These are phyloP conservation scores for Dioscorea alata DNA, from an alignment of 106 monocot species.

Conservation along the genomic window DNA sequence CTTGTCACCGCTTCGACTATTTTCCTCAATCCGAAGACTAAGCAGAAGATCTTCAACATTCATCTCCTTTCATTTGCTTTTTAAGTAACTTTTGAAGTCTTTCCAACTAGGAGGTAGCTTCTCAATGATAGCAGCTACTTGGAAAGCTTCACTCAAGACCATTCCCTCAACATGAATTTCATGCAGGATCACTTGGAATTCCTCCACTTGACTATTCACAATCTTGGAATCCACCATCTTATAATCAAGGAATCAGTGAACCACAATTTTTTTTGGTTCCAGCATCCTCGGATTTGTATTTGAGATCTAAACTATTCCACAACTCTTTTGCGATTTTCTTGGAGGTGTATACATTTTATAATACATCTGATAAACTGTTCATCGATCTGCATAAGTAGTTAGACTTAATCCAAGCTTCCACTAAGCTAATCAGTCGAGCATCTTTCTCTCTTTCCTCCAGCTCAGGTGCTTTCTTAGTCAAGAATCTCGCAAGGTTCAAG, in stretches of 20 bases:
- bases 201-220: slow-evolving; percentile 1
- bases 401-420: background rate
- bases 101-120: slow-evolving; percentile 7
- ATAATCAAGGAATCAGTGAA: slow-evolving; percentile 1
- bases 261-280: slow-evolving; percentile 5
- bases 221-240: slow-evolving; percentile 2
- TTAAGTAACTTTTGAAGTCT: slow-evolving; percentile 8
- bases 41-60: background rate
- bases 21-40: too few relatives aligned
- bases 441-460: background rate
- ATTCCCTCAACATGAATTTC: slow-evolving; percentile 1
- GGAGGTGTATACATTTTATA: too few relatives aligned
- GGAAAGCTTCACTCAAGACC: too few relatives aligned
- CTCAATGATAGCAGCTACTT: background rate
- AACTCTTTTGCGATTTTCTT: background rate
- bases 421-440: background rate
- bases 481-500: background rate
- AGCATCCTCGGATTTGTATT: slow-evolving; percentile 4
- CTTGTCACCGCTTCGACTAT: too few relatives aligned
- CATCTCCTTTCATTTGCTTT: slow-evolving; percentile 4
- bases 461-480: background rate
- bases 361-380: background rate
- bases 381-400: background rate
- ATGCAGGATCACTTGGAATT: slow-evolving; percentile 1
- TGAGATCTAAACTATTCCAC: slow-evolving; percentile 1